Percentiles rank a stretch among this genome's conserved stretches.
These are phyloP conservation scores for Sisymbrium altissimum DNA, from an alignment of 345 rosid genomes.

Conservation along the genomic window DNA sequence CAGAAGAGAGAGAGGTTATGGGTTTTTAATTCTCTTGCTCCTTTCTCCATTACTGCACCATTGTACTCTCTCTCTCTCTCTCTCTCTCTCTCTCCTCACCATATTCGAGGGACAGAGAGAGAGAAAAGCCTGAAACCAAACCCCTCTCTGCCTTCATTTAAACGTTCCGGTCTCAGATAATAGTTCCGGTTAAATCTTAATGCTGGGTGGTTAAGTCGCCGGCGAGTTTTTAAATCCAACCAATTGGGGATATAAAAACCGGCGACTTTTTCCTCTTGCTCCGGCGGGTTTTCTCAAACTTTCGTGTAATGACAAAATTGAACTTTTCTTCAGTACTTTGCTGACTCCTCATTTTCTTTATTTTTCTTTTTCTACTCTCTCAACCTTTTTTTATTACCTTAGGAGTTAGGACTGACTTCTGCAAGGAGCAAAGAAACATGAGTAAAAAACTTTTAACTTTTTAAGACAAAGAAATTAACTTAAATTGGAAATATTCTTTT, in stretches of 20 bases:
- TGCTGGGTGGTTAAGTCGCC: background rate
- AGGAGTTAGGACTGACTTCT: too few relatives aligned
- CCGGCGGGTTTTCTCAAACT: background rate
- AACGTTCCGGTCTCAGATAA: background rate
- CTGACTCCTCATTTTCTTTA: background rate
- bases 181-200: background rate
- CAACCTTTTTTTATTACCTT: background rate
- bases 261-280: background rate
- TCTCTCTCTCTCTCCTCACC: too few relatives aligned
- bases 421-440: background rate
- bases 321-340: constrained; percentile 16
- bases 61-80: constrained; percentile 21
- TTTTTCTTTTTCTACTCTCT: background rate
- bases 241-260: background rate
- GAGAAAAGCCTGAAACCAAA: background rate
- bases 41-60: constrained; percentile 31
- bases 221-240: background rate
- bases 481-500: background rate
- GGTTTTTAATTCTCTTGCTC: constrained; percentile 32
- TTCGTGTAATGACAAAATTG: constrained; percentile 21
- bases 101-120: constrained; percentile 3
- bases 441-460: too few relatives aligned
- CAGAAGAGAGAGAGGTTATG: constrained; percentile 29
- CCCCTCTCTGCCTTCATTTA: background rate
- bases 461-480: background rate